Base-by-base conservation (phyloP, 179 eudicot species). In the Beta macrorhiza region DNA sequence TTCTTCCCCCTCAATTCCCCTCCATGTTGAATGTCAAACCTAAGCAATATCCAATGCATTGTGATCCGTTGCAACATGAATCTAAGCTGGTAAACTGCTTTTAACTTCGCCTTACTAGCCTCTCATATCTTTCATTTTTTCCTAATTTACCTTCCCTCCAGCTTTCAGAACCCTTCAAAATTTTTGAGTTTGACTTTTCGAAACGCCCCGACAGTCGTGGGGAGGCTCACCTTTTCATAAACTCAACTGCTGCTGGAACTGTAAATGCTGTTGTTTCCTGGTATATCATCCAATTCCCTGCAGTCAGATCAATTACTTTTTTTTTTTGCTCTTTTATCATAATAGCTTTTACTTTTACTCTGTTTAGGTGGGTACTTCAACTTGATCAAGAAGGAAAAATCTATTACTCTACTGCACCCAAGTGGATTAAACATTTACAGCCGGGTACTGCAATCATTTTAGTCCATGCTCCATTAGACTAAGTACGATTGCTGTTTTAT, bases 141-240 rank as follows among this genome's bases (percentile, higher is more conserved):
- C 88, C 90, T 78, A 86, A 74, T 87, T 80, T 82, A 84, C 67
- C 73, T 84, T 79, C 77, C 77, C 55, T 87, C 78, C 92, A 95
- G 98, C 94, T 95, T 74, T 93, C 98, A 89, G 97, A 95, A 86
- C 98, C 98, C 83, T 95, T 95, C 94, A 89, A 89, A 89, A 84
- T 95, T 69, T 93, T 95, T 88, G 97, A 95, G 81, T 91, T 95
- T 86, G 97, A 95, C 85, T 95, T 95, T 82, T 95, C 89, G 91
- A 95, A 86, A 91, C 89, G 97, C 87, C 97, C 98, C 77, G 94
- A 92, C 73, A 93, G 97, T 86, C 86, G 19, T 55, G 90, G 97
- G 12, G 89, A 92, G 84, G 81, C 81, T 71, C 87, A 89, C 44
- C 74, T 91, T 58, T 82, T 72, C 57, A 83, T 95, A 79, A 89